Evolutionary conservation across 1,284 basidiomycete species (phyloP), one percentile per base, ranked within the genome.

Genomic region (Neonothopanus nambi): DNA sequence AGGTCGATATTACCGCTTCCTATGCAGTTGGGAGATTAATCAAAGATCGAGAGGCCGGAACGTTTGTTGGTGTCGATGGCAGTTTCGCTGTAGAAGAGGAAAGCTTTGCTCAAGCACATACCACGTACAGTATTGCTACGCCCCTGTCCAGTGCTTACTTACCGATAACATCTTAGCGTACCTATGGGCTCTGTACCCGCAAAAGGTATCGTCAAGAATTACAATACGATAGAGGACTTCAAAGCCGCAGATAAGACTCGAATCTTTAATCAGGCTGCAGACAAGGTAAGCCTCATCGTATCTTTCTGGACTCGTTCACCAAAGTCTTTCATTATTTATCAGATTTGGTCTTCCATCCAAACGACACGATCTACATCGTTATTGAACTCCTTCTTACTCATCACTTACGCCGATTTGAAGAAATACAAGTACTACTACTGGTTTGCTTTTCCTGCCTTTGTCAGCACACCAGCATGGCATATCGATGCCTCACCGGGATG

Each of bases 351-450:
- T 23, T 73, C 76, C 57, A 80, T 85, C 52, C 59, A 75, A 45
- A 65, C 74, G 36, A 78, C 74, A 43, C 75, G 76, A 47, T 79
- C 83, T 55, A 72, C 78, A 0, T 66, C 77, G 3, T 69, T 76
- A 9, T 76, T 98, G 45, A 90, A 84, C 53, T 79, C 80, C 2
- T 98, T 98, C 71, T 76, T 98, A 13, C 76, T 97, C 23, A 89
- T 99, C 60, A 93, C 94, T 0, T 99, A 89, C 64, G 92, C 97
- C 0, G 97, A 99, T 69, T 85, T 99, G 56, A 99, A 99, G 78
- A 98, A 96, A 70, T 98, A 96, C 76, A 90, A 89, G 59, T 98
- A 93, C 69, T 95, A 90, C 67, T 98, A 99, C 71, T 98, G 96
- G 95, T 98, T 98, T 64, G 91, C 91, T 0, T 97, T 98, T 69